These are phyloP conservation scores for Calocera viscosa DNA, from an alignment of 768 basidiomycete species.

Conservation along the genomic window DNA sequence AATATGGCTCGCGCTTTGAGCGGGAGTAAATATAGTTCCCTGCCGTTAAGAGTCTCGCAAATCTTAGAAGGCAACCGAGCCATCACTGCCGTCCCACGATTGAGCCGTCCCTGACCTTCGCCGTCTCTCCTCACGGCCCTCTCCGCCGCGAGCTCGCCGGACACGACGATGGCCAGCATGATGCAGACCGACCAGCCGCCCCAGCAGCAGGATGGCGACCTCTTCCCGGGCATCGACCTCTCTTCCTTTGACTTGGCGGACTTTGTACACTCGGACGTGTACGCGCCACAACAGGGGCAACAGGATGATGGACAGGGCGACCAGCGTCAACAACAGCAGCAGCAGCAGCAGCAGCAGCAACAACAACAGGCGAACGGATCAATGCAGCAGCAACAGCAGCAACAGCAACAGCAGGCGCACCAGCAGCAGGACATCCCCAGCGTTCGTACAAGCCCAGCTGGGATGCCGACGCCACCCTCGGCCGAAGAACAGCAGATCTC, in stretches of 20 bases:
- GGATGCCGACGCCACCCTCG: neutral
- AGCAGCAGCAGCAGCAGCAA: slow-evolving; percentile 7
- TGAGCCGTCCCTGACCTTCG: neutral
- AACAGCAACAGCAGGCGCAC: neutral
- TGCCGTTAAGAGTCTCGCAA: neutral
- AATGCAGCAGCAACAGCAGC: neutral
- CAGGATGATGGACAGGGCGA: neutral
- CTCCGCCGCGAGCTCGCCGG: neutral
- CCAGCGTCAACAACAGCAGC: neutral
- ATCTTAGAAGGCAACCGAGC: neutral
- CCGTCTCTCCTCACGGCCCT: neutral
- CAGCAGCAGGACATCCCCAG: neutral
- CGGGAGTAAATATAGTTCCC: too few species aligned
- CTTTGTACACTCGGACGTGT: slow-evolving; percentile 2
- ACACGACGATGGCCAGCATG: neutral
- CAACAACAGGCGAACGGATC: neutral
- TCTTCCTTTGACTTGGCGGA: slow-evolving; percentile 8
- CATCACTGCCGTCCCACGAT: neutral
- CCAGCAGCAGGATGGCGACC: neutral
- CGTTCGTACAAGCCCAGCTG: neutral
- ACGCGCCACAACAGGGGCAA: slow-evolving; percentile 6
- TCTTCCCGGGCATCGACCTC: slow-evolving; percentile 3
- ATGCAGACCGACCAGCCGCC: neutral
- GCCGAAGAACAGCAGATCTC: neutral
- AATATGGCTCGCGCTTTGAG: too few species aligned